Percentiles rank a stretch among this genome's conserved stretches.
Evolutionary conservation across 106 monocot genomes (phyloP).

Genomic region (Allium fistulosum): DNA sequence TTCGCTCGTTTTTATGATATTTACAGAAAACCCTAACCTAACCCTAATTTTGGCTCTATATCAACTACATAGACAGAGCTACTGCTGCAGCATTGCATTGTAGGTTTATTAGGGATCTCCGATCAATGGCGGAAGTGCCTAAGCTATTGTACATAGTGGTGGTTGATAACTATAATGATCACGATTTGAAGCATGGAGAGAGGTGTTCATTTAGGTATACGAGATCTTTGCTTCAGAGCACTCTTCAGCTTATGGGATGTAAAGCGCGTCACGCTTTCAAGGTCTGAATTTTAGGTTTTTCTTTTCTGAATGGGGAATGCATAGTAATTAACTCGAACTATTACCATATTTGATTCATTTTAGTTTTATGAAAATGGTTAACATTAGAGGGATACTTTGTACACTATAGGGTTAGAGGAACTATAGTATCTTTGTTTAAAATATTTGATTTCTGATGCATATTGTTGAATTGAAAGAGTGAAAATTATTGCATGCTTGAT

Average conservation of each 20-base stretch:
- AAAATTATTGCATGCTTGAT: too few relatives aligned
- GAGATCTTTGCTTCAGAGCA: constrained; percentile 63
- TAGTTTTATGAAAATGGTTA: too few relatives aligned
- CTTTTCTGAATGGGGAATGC: neutral
- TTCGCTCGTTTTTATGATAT: neutral
- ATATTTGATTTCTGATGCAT: too few relatives aligned
- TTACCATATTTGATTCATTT: too few relatives aligned
- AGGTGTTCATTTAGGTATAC: constrained; percentile 56
- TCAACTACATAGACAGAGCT: neutral
- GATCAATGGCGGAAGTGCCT: constrained; percentile 21
- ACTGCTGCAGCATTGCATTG: neutral
- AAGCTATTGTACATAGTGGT: constrained; percentile 82
- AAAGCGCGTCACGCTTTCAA: constrained; percentile 87
- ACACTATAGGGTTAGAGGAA: too few relatives aligned
- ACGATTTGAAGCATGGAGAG: neutral
- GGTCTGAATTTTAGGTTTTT: constrained; percentile 24
- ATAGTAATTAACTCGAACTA: neutral
- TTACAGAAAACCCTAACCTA: neutral
- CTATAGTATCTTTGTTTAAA: too few relatives aligned
- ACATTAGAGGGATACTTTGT: too few relatives aligned
- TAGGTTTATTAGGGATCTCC: neutral
- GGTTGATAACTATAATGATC: constrained; percentile 22
- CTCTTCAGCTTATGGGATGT: constrained; percentile 83
- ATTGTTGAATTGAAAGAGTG: too few relatives aligned
- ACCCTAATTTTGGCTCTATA: neutral